These are phyloP conservation scores for Cryptomeria japonica DNA, from an alignment of 75 land plant species.

Conservation along the genomic window DNA sequence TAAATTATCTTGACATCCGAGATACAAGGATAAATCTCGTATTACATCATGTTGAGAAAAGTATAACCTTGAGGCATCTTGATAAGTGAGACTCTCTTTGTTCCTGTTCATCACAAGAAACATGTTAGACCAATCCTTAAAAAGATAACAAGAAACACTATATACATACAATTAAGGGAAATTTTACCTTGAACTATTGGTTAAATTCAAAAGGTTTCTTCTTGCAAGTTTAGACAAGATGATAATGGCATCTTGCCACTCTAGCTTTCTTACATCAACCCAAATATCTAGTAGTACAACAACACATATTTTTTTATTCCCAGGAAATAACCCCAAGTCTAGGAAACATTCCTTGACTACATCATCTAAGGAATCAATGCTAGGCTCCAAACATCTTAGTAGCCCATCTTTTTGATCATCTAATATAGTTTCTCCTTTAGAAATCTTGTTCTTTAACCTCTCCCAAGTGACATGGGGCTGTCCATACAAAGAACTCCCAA, in stretches of 20 bases:
- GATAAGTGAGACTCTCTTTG: neutral
- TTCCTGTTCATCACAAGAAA: neutral
- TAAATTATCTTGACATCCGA: slow-evolving; percentile 17
- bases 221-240: no score
- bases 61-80: slow-evolving; percentile 38
- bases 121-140: neutral
- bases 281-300: no score
- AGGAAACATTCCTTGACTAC: no score
- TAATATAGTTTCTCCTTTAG: slow-evolving; percentile 37
- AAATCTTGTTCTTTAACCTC: slow-evolving; percentile 13
- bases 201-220: slow-evolving; percentile 34
- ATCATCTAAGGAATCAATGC: slow-evolving; percentile 12
- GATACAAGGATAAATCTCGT: neutral
- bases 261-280: no score
- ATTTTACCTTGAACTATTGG: slow-evolving; percentile 19
- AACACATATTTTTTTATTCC: no score
- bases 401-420: slow-evolving; percentile 49
- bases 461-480: no score
- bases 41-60: slow-evolving; percentile 64
- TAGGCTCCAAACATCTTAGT: slow-evolving; percentile 49
- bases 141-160: neutral
- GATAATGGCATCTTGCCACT: no score
- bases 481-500: no score
- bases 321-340: no score
- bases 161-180: neutral